A percentile compares a stretch with the other conserved stretches of the same genome.
Conservation (phyloP, 805 yeast genomes). For the Suhomyces vadensis region DNA sequence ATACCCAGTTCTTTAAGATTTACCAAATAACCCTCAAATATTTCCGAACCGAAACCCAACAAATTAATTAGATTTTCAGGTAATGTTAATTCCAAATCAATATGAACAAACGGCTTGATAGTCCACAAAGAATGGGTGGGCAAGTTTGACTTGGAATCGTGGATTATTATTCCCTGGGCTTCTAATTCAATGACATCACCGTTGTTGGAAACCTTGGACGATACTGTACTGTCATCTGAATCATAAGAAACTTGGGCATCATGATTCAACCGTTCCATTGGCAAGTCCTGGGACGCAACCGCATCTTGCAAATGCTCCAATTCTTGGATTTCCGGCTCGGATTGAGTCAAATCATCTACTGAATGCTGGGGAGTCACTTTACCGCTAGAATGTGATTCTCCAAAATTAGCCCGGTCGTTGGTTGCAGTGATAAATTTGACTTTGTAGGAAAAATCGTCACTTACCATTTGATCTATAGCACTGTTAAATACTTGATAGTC, state of each 20-base stretch:
- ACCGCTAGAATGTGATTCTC: conserved; percentile 14
- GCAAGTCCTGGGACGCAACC: neutral
- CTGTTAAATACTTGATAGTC: conserved; percentile 69
- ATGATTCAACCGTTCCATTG: conserved; percentile 2
- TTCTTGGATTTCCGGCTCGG: neutral
- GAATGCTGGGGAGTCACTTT: conserved; percentile 30
- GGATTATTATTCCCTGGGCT: conserved; percentile 90
- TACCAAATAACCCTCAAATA: conserved; percentile 72
- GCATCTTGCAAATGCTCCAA: neutral
- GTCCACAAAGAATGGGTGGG: conserved; percentile 94
- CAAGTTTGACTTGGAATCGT: conserved; percentile 52
- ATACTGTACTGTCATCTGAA: conserved; percentile 13
- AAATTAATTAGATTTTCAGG: conserved; percentile 70
- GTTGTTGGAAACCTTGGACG: conserved; percentile 48
- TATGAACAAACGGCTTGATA: conserved; percentile 69
- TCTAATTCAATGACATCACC: conserved; percentile 73
- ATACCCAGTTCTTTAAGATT: conserved; percentile 64
- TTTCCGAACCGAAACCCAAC: conserved; percentile 86
- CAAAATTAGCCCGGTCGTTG: conserved; percentile 16
- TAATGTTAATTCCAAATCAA: conserved; percentile 64
- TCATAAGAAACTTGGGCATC: conserved; percentile 8
- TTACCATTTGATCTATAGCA: conserved; percentile 69
- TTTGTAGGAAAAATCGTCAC: conserved; percentile 74
- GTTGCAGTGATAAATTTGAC: conserved; percentile 68
- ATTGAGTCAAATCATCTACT: conserved; percentile 12